Percentiles rank a stretch among this genome's conserved stretches.
Conservation (phyloP, 495 filamentous ascomycete species). For the Penicillium coffeae region DNA sequence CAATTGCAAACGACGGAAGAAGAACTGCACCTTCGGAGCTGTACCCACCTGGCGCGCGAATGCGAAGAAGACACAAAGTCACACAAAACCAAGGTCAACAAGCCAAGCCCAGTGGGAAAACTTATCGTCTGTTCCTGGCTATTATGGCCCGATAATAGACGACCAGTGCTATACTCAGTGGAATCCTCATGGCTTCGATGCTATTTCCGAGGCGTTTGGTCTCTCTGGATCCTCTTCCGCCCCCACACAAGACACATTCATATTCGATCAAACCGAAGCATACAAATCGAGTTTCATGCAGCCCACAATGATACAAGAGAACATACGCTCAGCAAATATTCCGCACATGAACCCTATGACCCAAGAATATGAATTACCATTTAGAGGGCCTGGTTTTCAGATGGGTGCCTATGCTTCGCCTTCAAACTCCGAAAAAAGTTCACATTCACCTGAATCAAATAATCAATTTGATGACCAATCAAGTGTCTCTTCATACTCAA, state of each 20-base stretch:
- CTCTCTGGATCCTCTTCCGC: no score
- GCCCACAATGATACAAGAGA: no score
- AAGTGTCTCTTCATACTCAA: background rate
- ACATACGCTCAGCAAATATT: no score
- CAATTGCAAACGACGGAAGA: conserved; percentile 25
- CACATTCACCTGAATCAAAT: background rate
- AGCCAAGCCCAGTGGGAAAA: background rate
- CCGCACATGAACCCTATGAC: no score
- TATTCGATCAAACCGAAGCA: no score
- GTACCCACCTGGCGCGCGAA: background rate
- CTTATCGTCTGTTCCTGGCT: background rate
- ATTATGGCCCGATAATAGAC: background rate
- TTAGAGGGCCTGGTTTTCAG: background rate
- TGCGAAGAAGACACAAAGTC: background rate
- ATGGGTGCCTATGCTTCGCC: background rate
- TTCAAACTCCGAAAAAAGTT: background rate
- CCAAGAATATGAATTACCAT: background rate
- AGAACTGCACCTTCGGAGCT: conserved; percentile 30
- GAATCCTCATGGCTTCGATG: no score
- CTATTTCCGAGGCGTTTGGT: no score
- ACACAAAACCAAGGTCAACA: background rate
- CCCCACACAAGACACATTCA: no score
- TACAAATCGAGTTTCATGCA: no score
- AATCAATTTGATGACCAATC: background rate
- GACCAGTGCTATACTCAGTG: no score